phyloP scores from a whole-genome alignment of 129 eudicot genomes.

The Daucus carota region DH1_v3.0 NC_030388.2:19450001-19450500 shows the following conservation, averaged over 20 bases:
- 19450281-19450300: background rate
- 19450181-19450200: constrained; percentile 91
- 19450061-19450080: background rate
- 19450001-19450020: constrained; percentile 90
- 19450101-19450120: background rate
- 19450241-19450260: constrained; percentile 99
- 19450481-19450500: background rate
- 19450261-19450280: constrained; percentile 17
- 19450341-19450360: background rate
- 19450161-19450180: constrained; percentile 94
- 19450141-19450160: constrained; percentile 86
- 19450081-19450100: background rate
- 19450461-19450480: background rate
- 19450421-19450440: background rate
- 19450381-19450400: background rate
- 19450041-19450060: background rate
- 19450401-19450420: background rate
- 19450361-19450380: background rate
- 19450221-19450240: constrained; percentile 93
- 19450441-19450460: background rate
- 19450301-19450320: background rate
- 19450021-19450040: constrained; percentile 58
- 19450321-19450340: background rate
- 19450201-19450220: constrained; percentile 92
- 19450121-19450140: constrained; percentile 15